Evolutionary conservation across 805 yeast genomes (phyloP).

Genomic region (Metschnikowia similis): DNA sequence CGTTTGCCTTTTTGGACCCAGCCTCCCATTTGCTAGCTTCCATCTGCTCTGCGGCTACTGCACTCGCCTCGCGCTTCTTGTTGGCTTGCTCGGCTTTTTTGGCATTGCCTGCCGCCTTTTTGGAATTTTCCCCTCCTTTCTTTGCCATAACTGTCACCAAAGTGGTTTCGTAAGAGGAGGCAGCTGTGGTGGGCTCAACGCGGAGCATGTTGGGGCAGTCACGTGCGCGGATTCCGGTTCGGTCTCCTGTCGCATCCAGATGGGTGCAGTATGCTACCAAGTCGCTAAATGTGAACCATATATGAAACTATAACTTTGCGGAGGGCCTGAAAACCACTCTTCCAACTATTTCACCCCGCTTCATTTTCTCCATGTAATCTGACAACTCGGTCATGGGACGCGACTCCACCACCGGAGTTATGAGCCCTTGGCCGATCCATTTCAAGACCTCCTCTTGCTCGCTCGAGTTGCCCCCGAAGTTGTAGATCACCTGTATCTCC

Average conservation of each 20-base stretch:
- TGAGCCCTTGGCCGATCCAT: constrained; percentile 37
- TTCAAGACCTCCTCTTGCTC: constrained; percentile 43
- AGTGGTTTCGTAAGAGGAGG: background rate
- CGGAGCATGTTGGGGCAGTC: background rate
- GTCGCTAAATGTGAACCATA: background rate
- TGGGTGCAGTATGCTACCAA: background rate
- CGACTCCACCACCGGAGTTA: constrained; percentile 32
- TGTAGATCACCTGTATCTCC: constrained; percentile 37
- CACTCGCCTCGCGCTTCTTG: constrained; percentile 51
- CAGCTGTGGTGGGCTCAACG: background rate
- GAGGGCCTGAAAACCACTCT: constrained; percentile 35
- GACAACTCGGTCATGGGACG: constrained; percentile 35
- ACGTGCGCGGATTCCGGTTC: background rate
- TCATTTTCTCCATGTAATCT: constrained; percentile 30
- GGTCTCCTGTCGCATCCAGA: background rate
- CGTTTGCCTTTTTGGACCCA: constrained; percentile 64
- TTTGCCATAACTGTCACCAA: constrained; percentile 17
- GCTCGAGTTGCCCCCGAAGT: constrained; percentile 42
- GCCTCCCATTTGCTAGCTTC: constrained; percentile 67
- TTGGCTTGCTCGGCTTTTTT: constrained; percentile 62
- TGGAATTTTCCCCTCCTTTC: constrained; percentile 43
- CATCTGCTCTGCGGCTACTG: constrained; percentile 41
- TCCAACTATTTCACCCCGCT: constrained; percentile 37
- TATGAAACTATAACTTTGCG: constrained; percentile 4
- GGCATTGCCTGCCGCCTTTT: constrained; percentile 62